Percentiles rank a stretch among this genome's conserved stretches.
Evolutionary conservation across 2,329 filamentous ascomycete species (phyloP).

Genomic region (Trichoderma breve): DNA sequence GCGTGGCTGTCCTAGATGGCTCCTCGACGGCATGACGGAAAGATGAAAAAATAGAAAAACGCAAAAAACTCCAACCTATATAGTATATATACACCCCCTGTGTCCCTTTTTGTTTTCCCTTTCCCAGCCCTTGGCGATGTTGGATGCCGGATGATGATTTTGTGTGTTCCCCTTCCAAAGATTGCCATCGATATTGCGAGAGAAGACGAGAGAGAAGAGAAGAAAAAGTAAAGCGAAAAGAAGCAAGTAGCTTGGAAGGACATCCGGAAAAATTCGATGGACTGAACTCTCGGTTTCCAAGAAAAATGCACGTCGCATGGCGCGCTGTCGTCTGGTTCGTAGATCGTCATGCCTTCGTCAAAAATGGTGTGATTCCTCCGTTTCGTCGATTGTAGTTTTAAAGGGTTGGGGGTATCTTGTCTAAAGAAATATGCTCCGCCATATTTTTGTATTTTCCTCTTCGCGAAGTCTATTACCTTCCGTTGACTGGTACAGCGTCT

Average conservation of each 20-base stretch:
- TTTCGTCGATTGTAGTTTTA: slow-evolving; percentile 13
- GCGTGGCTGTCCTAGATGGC: slow-evolving; percentile 6
- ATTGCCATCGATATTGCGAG: slow-evolving; percentile 13
- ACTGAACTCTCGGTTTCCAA: not conserved
- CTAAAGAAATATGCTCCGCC: slow-evolving; percentile 15
- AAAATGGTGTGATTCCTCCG: slow-evolving; percentile 7
- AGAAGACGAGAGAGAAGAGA: slow-evolving; percentile 11
- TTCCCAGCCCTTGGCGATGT: slow-evolving; percentile 18
- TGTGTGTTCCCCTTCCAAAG: slow-evolving; percentile 19
- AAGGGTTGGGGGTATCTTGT: slow-evolving; percentile 9
- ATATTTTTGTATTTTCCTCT: not conserved
- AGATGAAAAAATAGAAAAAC: not conserved
- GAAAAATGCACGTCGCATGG: slow-evolving; percentile 2
- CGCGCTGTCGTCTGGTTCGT: slow-evolving; percentile 16
- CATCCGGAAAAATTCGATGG: not conserved
- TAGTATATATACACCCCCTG: slow-evolving; percentile 18
- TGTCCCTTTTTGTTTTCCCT: slow-evolving; percentile 11
- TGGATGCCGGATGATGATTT: slow-evolving; percentile 17
- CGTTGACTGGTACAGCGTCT: slow-evolving; percentile 32
- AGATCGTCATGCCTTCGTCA: slow-evolving; percentile 18
- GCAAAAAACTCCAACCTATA: slow-evolving; percentile 21
- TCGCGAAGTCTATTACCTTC: slow-evolving; percentile 29
- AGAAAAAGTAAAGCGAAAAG: not conserved
- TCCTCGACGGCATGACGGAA: slow-evolving; percentile 7
- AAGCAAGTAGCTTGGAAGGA: not conserved